Evolutionary conservation across 768 basidiomycete species (phyloP), one percentile per base, ranked within the genome.

Genomic region (Boletus coccyginus): DNA sequence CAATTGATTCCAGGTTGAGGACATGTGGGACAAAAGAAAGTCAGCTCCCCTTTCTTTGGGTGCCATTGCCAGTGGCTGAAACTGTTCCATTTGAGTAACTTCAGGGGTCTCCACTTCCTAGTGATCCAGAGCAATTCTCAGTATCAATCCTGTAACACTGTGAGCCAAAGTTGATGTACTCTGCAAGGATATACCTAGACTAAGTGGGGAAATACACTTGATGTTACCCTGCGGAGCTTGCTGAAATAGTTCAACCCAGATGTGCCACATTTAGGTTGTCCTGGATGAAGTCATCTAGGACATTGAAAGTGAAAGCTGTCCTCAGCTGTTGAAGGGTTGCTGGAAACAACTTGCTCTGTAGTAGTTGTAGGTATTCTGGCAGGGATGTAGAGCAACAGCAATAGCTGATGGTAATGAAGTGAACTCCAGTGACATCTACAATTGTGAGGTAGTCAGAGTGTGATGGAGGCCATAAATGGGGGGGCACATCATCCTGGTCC

Each of bases 21-120:
- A 47, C 72, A 73, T 5, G 65, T 56, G 0, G 66, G 60, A 19
- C 72, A 70, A 12, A 67, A 62, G 2, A 69, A 24, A 0, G 7
- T 47, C 7, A 58, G 27, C 1, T 57, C 36, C 0, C 46, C 42
- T 3, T 21, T 5, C 2, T 39, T 19, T 0, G n/a, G 32, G 2
- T 0, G 3, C 2, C 8, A 36, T 36, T 36, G n/a, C 35, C 3
- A 5, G 7, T 64, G 53, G 0, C 46, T 49, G 4, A 59, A 63
- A 0, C 60, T 59, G 3, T 41, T 38, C 59, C 63, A 64, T 49
- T 70, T 72, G 0, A 57, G 9, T 11, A 64, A 38, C 24, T 70
- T 63, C 0, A 68, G 9, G 5, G 62, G 16, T 0, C 47, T 0
- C 70, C 68, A 70, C n/a, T 61, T 9, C 3, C 62, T 16, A 0